Evolutionary conservation across 116 monocot species (phyloP), one percentile per base, ranked within the genome.

Genomic region (Posidonia oceanica): DNA sequence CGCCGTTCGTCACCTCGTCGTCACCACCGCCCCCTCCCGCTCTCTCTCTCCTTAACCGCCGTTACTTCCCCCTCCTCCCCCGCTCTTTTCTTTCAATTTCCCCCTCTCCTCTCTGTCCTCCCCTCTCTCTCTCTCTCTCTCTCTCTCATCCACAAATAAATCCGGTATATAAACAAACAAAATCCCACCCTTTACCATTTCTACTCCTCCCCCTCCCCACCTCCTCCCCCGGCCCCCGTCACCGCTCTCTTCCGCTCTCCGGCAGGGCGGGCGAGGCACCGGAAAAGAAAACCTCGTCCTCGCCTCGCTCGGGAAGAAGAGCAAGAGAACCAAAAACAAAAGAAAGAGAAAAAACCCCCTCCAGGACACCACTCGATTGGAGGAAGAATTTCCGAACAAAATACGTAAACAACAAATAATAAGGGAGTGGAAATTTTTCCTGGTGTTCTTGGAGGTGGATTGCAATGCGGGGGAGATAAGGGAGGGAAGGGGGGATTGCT

Each of bases 401-500:
- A 29, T 48, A 12, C 36, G 36, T 14, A 62, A 7, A 13, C 7
- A 37, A 62, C 14, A 58, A 58, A 58, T 58, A 58, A 58, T 12
- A 48, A 48, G 48, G 48, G 7, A 7, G 8, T 10, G 12, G 48
- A 2, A 48, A 48, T 7, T 48, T 48, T 58, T n/a, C 0, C 21
- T 3, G 17, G 12, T 58, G 14, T 11, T 1, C 7, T 58, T 58
- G 20, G 58, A 58, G 12, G 12, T 58, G 17, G 12, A n/a, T 21
- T 58, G 17, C 58, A 58, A 58, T 58, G 58, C 58, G 6, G 58
- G 42, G n/a, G 66, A 10, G 37, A 55, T n/a, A 67, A 36, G 42
- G 58, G 55, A 42, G 66, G 68, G 59, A 17, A 20, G 58, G 61
- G 67, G 58, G 68, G 67, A 67, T 74, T 55, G 68, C 68, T 75